Evolutionary conservation across 1,284 basidiomycete species (phyloP).

Genomic region (Trichosporon sp.): DNA sequence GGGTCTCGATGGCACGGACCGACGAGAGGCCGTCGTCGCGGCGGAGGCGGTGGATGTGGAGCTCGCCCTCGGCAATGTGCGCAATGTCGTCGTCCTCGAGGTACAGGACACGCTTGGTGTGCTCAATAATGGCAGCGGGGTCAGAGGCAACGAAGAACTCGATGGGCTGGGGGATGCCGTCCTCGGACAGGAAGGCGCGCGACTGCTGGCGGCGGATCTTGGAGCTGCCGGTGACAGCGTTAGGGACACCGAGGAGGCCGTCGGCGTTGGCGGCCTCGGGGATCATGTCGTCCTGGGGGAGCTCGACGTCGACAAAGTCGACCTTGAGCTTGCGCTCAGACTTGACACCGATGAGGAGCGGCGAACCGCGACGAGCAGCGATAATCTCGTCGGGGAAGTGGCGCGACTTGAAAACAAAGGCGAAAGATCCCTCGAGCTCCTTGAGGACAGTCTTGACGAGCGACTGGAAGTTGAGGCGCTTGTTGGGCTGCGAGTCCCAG

Average conservation of each 20-base stretch:
- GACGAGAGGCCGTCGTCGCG: constrained; percentile 72
- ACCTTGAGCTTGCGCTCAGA: constrained; percentile 99
- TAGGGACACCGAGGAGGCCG: constrained; percentile 63
- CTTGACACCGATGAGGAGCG: constrained; percentile 96
- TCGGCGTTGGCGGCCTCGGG: constrained; percentile 31
- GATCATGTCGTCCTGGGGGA: constrained; percentile 63
- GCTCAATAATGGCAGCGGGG: constrained; percentile 92
- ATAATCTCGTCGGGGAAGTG: constrained; percentile 98
- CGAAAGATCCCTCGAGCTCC: constrained; percentile 98
- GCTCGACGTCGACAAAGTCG: constrained; percentile 98
- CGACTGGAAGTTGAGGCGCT: constrained; percentile 82
- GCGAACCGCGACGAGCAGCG: constrained; percentile 92
- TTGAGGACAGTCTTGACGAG: constrained; percentile 94
- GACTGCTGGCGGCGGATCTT: constrained; percentile 94
- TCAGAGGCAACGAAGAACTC: constrained; percentile 99
- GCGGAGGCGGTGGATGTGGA: constrained; percentile 97
- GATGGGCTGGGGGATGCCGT: constrained; percentile 97
- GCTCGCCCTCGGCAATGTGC: constrained; percentile 92
- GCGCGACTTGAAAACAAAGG: constrained; percentile 98
- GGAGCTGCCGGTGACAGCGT: constrained; percentile 52
- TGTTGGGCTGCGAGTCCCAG: constrained; percentile 87
- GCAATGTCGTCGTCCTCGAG: constrained; percentile 99
- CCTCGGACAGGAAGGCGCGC: constrained; percentile 96
- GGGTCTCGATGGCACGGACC: constrained; percentile 94
- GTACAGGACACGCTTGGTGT: constrained; percentile 98